Evolutionary conservation across 495 filamentous ascomycete species (phyloP), one percentile per base, ranked within the genome.

Genomic region (Aspergillus asperescens): DNA sequence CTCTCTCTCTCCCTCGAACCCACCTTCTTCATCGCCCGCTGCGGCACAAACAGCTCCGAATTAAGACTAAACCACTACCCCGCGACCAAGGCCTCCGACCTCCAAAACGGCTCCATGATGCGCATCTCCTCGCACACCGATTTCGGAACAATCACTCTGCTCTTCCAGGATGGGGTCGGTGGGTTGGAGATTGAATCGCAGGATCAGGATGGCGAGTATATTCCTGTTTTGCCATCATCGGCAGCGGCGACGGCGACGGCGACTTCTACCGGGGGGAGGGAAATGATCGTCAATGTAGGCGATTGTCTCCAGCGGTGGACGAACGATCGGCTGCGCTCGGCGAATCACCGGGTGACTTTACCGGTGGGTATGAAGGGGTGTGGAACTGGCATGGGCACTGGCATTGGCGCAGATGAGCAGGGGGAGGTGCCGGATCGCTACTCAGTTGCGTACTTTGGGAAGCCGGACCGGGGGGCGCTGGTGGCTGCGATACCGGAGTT

Each of bases 221-320:
- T 51, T 19, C 49, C 49, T n/a, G 38, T 51, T 25, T 15, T 29
- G 6, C 39, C 28, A 3, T 12, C 42, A 24, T 13, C 15, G 5
- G 7, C 20, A 19, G 4, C 24, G 42, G 23, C 15, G 5, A 24
- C 10, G 22, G 3, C 41, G 22, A 15, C 3, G 1, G 22, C 22
- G 48, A 15, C 15, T 6, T 9, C 9, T n/a, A n/a, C n/a, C n/a
- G n/a, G n/a, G n/a, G 22, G 38, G 35, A 41, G 19, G 16, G 78
- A 80, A 5, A 73, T 83, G 28, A 80, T 85, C 9, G 71, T 87
- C 44, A 86, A 86, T 59, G 78, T 86, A 32, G 83, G 81, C 1
- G 83, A 85, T 58, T 79, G 80, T 52, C 67, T 86, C 66, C 78
- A 81, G 69, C 66, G 80, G 4, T 73, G 81, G 55, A 84, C 76